Percentiles rank a stretch among this genome's conserved stretches.
phyloP scores from a whole-genome alignment of 1,284 basidiomycete genomes.

The Tilletia indica region DNA sequence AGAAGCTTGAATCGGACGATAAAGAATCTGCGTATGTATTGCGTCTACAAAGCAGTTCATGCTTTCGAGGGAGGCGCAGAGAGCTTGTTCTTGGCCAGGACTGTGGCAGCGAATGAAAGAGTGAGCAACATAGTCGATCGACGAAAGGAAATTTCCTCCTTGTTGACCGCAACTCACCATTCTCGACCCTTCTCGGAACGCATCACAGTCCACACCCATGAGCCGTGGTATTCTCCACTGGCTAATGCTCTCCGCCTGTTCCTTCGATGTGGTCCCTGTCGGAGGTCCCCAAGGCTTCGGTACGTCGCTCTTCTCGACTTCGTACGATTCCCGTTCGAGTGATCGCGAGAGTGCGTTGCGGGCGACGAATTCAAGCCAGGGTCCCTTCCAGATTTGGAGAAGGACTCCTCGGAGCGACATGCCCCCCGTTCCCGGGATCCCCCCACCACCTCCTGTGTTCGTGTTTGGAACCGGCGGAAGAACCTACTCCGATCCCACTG shows the following conservation, averaged over 20 bases:
- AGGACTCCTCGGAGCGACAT: constrained; percentile 71
- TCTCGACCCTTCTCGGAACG: constrained; percentile 39
- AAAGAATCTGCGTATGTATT: no score
- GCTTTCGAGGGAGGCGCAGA: neutral
- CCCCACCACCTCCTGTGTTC: constrained; percentile 20
- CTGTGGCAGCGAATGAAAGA: neutral
- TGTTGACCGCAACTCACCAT: constrained; percentile 25
- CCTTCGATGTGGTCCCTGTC: constrained; percentile 16
- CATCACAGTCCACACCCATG: constrained; percentile 42
- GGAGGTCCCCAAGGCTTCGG: neutral
- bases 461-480: neutral
- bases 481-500: neutral
- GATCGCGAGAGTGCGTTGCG: constrained; percentile 71
- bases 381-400: constrained; percentile 82
- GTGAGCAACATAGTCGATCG: no score
- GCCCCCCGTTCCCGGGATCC: constrained; percentile 51
- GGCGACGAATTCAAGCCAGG: constrained; percentile 89
- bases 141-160: no score
- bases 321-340: neutral
- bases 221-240: constrained; percentile 24
- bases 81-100: constrained; percentile 10
- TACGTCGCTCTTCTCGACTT: neutral
- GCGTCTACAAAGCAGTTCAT: neutral
- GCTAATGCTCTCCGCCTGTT: constrained; percentile 17
- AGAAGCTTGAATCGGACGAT: no score